These are phyloP conservation scores for Lineolata rhizophorae DNA, from an alignment of 495 filamentous ascomycete species.

Conservation along the genomic window DNA sequence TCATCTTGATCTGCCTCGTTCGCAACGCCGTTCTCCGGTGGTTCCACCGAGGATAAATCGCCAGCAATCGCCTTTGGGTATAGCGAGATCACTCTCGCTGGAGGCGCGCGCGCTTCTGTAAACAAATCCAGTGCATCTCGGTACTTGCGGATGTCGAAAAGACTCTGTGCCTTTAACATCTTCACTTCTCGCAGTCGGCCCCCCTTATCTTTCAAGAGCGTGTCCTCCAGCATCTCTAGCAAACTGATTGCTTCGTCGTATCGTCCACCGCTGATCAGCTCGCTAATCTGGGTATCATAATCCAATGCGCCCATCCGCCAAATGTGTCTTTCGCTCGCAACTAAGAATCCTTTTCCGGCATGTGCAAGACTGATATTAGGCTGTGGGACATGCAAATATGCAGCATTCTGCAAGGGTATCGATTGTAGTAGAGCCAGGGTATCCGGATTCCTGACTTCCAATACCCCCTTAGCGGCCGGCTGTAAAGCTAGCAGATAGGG, in stretches of 20 bases:
- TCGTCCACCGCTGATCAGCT: slow-evolving; percentile 51
- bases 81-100: slow-evolving; percentile 66
- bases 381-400: slow-evolving; percentile 74
- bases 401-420: slow-evolving; percentile 57
- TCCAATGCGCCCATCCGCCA: slow-evolving; percentile 93
- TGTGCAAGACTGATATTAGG: slow-evolving; percentile 82
- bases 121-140: slow-evolving; percentile 80
- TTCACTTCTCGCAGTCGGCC: slow-evolving; percentile 61
- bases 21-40: slow-evolving; percentile 10
- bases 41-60: slow-evolving; percentile 36
- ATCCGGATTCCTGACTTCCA: slow-evolving; percentile 86
- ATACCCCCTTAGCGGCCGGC: slow-evolving; percentile 54
- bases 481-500: slow-evolving; percentile 84
- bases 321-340: slow-evolving; percentile 66
- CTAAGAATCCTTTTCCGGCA: slow-evolving; percentile 83
- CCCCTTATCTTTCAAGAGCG: slow-evolving; percentile 63
- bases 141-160: slow-evolving; percentile 70
- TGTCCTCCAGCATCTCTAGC: slow-evolving; percentile 75
- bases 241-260: slow-evolving; percentile 89
- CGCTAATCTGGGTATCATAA: slow-evolving; percentile 79
- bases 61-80: slow-evolving; percentile 75
- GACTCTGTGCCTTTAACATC: slow-evolving; percentile 67
- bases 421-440: slow-evolving; percentile 73
- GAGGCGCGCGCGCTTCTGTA: slow-evolving; percentile 68
- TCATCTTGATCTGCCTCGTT: slow-evolving; percentile 28